A percentile compares a stretch with the other conserved stretches of the same genome.
phyloP scores from a whole-genome alignment of 495 filamentous ascomycete genomes.

The Lasiosphaeria hispida region DNA sequence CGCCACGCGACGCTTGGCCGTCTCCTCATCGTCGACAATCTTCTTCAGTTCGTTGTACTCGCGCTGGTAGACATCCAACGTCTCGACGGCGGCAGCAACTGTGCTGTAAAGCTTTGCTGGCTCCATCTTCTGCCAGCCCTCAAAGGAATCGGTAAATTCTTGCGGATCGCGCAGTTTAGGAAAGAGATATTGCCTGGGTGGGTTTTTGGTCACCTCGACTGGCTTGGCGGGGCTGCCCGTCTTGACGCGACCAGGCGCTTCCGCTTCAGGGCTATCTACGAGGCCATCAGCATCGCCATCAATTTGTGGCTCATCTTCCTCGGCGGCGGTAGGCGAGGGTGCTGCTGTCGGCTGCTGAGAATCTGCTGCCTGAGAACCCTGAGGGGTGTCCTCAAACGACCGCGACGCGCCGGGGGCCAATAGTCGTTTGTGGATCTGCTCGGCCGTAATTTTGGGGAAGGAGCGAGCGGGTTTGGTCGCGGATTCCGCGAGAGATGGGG shows the following conservation, averaged over 20 bases:
- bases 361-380: slow-evolving; percentile 17
- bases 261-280: slow-evolving; percentile 28
- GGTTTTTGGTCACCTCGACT: slow-evolving; percentile 25
- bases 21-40: slow-evolving; percentile 50
- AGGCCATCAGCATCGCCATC: slow-evolving; percentile 18
- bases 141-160: slow-evolving; percentile 34
- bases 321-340: slow-evolving; percentile 24
- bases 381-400: slow-evolving; percentile 11
- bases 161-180: slow-evolving; percentile 37
- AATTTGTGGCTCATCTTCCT: slow-evolving; percentile 14
- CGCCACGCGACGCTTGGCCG: slow-evolving; percentile 42
- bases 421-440: slow-evolving; percentile 3
- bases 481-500: neutral
- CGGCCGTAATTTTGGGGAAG: neutral
- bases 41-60: slow-evolving; percentile 62
- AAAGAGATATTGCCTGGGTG: slow-evolving; percentile 27
- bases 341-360: slow-evolving; percentile 25
- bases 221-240: slow-evolving; percentile 14
- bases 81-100: slow-evolving; percentile 50
- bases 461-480: neutral
- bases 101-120: slow-evolving; percentile 53
- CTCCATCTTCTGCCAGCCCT: slow-evolving; percentile 36
- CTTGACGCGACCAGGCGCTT: slow-evolving; percentile 16
- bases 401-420: neutral
- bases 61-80: slow-evolving; percentile 59